A percentile compares a stretch with the other conserved stretches of the same genome.
Conservation (phyloP, 1,139 yeast genomes). For the Taphrina deformans region DNA sequence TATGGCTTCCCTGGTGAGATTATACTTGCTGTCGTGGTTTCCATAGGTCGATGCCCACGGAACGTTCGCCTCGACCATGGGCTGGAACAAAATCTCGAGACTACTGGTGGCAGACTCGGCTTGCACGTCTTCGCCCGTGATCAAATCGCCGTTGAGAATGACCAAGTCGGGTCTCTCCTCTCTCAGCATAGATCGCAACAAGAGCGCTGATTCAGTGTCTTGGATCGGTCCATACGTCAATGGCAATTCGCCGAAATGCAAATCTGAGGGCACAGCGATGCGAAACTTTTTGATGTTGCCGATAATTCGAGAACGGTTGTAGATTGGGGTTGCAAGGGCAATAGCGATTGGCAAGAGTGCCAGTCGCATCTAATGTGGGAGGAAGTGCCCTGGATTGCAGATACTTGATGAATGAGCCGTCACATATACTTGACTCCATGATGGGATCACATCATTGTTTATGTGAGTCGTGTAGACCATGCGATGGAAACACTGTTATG, state of each 20-base stretch:
- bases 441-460: not conserved
- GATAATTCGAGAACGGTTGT: not conserved
- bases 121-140: constrained; percentile 12
- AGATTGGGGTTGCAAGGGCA: not conserved
- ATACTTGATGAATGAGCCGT: not conserved
- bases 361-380: not conserved
- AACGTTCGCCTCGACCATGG: not conserved
- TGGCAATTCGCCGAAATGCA: constrained; percentile 9
- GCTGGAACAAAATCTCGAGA: not conserved
- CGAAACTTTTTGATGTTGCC: not conserved
- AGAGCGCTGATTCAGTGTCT: not conserved
- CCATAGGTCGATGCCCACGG: constrained; percentile 9
- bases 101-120: not conserved
- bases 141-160: not conserved
- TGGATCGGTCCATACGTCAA: not conserved
- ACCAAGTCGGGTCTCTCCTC: not conserved
- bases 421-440: not conserved
- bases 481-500: not conserved
- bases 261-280: constrained; percentile 6
- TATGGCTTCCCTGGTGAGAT: not conserved
- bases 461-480: not conserved
- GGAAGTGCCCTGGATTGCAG: not conserved
- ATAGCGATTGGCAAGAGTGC: not conserved
- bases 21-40: constrained; percentile 14
- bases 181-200: not conserved